phyloP scores from a whole-genome alignment of 495 filamentous ascomycete genomes.

The Choiromyces venosus region DNA sequence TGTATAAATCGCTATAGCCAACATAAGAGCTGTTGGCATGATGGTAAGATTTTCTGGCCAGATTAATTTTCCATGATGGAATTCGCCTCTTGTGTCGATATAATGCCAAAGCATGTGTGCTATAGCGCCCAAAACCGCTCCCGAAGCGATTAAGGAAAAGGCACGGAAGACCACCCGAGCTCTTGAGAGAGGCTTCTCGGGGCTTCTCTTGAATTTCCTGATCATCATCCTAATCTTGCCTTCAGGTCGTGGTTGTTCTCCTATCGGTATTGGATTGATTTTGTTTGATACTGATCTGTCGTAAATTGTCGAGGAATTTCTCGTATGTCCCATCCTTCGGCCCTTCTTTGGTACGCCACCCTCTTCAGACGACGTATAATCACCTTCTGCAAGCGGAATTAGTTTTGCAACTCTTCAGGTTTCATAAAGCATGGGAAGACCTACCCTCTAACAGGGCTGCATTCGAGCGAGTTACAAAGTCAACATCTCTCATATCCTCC shows the following conservation, averaged over 20 bases:
- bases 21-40: conserved; percentile 18
- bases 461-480: conserved; percentile 15
- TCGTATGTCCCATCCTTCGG: conserved; percentile 2
- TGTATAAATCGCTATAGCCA: conserved; percentile 21
- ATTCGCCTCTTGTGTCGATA: conserved; percentile 11
- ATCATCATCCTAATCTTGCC: conserved; percentile 27
- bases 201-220: conserved; percentile 25
- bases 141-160: conserved; percentile 28
- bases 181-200: conserved; percentile 23
- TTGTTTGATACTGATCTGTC: conserved; percentile 9
- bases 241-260: conserved; percentile 2
- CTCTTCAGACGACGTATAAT: conserved; percentile 25
- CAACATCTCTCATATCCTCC: conserved; percentile 31
- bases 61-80: neutral
- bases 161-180: conserved; percentile 26
- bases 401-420: conserved; percentile 2
- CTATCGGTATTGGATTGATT: conserved; percentile 16
- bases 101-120: conserved; percentile 32
- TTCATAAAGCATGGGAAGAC: neutral
- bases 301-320: conserved; percentile 7
- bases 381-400: conserved; percentile 8
- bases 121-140: conserved; percentile 16
- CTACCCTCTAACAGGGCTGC: conserved; percentile 27
- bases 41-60: conserved; percentile 9
- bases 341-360: neutral